Conservation (phyloP, 2,329 filamentous ascomycete genomes). For the Rhinocladiella similis region DNA sequence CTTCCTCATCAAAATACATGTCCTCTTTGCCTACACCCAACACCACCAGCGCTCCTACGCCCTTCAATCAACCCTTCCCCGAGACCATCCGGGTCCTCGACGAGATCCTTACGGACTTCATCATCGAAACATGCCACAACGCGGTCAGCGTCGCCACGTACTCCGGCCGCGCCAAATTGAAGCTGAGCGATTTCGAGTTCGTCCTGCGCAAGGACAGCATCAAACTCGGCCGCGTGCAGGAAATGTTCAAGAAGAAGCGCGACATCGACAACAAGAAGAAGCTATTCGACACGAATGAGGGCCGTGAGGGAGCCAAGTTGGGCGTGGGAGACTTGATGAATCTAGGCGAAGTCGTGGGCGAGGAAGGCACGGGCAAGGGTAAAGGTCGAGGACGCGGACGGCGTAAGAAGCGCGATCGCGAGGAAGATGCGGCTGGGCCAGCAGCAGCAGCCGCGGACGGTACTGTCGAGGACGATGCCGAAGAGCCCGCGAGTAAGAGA, state of each 20-base stretch:
- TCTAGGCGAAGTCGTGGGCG: conserved; percentile 29
- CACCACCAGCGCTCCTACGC: conserved; percentile 56
- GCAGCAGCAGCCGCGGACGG: background rate
- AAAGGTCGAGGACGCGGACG: conserved; percentile 29
- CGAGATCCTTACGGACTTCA: conserved; percentile 95
- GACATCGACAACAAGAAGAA: conserved; percentile 82
- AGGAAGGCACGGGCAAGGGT: conserved; percentile 30
- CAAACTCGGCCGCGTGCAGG: conserved; percentile 85
- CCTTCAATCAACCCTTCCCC: conserved; percentile 77
- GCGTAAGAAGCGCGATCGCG: conserved; percentile 27
- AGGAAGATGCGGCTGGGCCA: conserved; percentile 10
- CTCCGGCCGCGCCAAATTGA: conserved; percentile 90
- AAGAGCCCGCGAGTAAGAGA: conserved; percentile 20
- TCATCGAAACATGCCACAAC: conserved; percentile 89
- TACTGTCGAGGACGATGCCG: conserved; percentile 31
- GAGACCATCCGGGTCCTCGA: conserved; percentile 85
- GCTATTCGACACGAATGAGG: conserved; percentile 54
- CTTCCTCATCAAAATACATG: conserved; percentile 23
- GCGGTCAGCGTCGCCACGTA: conserved; percentile 84
- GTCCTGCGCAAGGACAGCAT: conserved; percentile 80
- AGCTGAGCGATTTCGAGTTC: conserved; percentile 97
- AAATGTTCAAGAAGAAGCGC: conserved; percentile 84
- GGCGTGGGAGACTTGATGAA: conserved; percentile 26
- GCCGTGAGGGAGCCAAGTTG: conserved; percentile 21
- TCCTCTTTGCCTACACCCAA: conserved; percentile 21